Evolutionary conservation across 1,139 yeast genomes (phyloP).

Genomic region (Pichia cactophila): DNA sequence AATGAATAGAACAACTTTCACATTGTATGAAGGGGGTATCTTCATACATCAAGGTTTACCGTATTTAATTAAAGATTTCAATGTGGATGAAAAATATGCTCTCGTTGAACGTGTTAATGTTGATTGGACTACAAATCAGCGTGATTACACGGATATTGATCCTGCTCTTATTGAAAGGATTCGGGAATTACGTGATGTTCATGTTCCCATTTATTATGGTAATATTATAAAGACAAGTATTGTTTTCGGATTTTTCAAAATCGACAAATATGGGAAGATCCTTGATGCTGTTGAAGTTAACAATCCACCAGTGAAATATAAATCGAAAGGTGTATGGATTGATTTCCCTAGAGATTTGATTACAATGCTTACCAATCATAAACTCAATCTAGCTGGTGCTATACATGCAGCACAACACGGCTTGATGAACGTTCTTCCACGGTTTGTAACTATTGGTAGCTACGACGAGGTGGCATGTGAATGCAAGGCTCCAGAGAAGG

Average conservation of each 20-base stretch:
- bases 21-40: slow-evolving; percentile 92
- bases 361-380: slow-evolving; percentile 47
- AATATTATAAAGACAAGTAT: slow-evolving; percentile 58
- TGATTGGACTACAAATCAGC: slow-evolving; percentile 85
- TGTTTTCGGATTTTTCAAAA: slow-evolving; percentile 90
- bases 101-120: slow-evolving; percentile 82
- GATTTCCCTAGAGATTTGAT: slow-evolving; percentile 66
- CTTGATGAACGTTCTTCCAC: slow-evolving; percentile 66
- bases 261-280: slow-evolving; percentile 67
- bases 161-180: slow-evolving; percentile 68
- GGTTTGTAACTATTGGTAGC: slow-evolving; percentile 51
- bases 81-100: slow-evolving; percentile 67
- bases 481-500: slow-evolving; percentile 96
- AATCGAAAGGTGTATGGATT: slow-evolving; percentile 84
- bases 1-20: slow-evolving; percentile 79
- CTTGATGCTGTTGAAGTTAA: slow-evolving; percentile 89
- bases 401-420: slow-evolving; percentile 98
- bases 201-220: slow-evolving; percentile 71
- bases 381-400: slow-evolving; percentile 72
- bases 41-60: slow-evolving; percentile 91
- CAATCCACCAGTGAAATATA: slow-evolving; percentile 68
- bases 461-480: slow-evolving; percentile 75
- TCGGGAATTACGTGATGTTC: slow-evolving; percentile 44
- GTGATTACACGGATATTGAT: slow-evolving; percentile 90
- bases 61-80: slow-evolving; percentile 76